Conservation (phyloP, 352 stramenopile species). For the Globisporangium ultimum region DNA sequence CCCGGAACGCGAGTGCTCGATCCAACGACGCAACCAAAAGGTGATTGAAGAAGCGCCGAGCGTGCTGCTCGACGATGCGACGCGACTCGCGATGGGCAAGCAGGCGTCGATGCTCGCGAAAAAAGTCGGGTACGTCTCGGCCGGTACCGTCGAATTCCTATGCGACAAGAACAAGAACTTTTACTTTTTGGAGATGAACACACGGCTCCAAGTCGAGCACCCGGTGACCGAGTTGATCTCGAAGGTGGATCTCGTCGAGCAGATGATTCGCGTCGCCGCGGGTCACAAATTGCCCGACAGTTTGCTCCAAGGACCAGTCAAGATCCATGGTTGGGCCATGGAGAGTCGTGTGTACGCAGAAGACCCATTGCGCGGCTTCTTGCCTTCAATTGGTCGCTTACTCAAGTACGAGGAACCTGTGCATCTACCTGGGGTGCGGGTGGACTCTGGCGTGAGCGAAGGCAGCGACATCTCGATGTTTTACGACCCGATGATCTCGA, state of each 20-base stretch:
- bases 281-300: conserved; percentile 86
- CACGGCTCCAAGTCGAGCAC: conserved; percentile 93
- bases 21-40: conserved; percentile 98
- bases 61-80: conserved; percentile 88
- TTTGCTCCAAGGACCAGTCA: conserved; percentile 59
- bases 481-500: conserved; percentile 97
- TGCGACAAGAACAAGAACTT: conserved; percentile 96
- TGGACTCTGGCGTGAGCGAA: conserved; percentile 92
- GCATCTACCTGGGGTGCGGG: conserved; percentile 65
- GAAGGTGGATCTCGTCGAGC: conserved; percentile 93
- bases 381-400: conserved; percentile 94
- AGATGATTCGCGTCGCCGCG: conserved; percentile 94
- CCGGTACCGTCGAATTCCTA: conserved; percentile 97
- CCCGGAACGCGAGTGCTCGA: conserved; percentile 94
- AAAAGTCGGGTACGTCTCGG: conserved; percentile 92
- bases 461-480: conserved; percentile 93
- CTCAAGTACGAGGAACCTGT: conserved; percentile 90
- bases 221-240: conserved; percentile 95
- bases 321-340: conserved; percentile 82
- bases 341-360: conserved; percentile 97
- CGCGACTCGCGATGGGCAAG: conserved; percentile 64
- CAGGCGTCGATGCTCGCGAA: conserved; percentile 91
- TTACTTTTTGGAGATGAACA: conserved; percentile 99
- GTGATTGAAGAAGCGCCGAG: conserved; percentile 94
- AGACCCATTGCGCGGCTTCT: conserved; percentile 93